phyloP scores from a whole-genome alignment of 805 yeast species.

The Suhomyces xylopsoci region DNA sequence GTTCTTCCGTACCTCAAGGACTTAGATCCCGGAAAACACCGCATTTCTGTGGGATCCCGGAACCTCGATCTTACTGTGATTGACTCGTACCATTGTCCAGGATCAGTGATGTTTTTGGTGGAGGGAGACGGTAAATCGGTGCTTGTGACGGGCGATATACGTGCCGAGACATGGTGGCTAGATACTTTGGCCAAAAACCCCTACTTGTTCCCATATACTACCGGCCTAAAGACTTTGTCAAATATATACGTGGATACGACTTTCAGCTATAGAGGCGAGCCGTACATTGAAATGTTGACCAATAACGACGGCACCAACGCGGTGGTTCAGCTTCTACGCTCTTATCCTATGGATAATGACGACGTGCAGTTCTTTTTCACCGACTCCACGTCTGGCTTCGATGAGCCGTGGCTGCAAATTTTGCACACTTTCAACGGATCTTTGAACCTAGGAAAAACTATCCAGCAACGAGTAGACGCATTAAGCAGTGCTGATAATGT shows the following conservation, averaged over 20 bases:
- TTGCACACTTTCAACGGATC: conserved; percentile 19
- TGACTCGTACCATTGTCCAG: conserved; percentile 58
- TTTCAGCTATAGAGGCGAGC: conserved; percentile 48
- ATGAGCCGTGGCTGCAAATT: conserved; percentile 48
- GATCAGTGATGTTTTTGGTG: conserved; percentile 53
- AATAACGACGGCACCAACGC: conserved; percentile 41
- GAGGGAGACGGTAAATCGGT: conserved; percentile 34
- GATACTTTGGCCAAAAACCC: conserved; percentile 37
- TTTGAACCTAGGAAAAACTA: conserved; percentile 4
- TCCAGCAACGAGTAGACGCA: conserved; percentile 2
- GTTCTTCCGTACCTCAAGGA: conserved; percentile 18
- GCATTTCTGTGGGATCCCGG: conserved; percentile 6
- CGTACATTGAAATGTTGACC: conserved; percentile 42
- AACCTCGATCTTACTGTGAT: conserved; percentile 40
- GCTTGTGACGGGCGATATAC: conserved; percentile 54
- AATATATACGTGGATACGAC: conserved; percentile 56
- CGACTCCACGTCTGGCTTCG: conserved; percentile 49
- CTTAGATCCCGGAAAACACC: conserved; percentile 16
- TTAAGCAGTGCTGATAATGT: background rate
- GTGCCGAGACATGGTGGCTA: conserved; percentile 56
- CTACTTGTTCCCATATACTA: conserved; percentile 38
- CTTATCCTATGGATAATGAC: conserved; percentile 41
- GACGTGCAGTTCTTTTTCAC: conserved; percentile 40
- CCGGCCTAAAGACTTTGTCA: conserved; percentile 33
- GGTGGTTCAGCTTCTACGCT: conserved; percentile 29